These are phyloP conservation scores for Trichoderma koningiopsis DNA, from an alignment of 2,329 filamentous ascomycete species.

Conservation along the genomic window DNA sequence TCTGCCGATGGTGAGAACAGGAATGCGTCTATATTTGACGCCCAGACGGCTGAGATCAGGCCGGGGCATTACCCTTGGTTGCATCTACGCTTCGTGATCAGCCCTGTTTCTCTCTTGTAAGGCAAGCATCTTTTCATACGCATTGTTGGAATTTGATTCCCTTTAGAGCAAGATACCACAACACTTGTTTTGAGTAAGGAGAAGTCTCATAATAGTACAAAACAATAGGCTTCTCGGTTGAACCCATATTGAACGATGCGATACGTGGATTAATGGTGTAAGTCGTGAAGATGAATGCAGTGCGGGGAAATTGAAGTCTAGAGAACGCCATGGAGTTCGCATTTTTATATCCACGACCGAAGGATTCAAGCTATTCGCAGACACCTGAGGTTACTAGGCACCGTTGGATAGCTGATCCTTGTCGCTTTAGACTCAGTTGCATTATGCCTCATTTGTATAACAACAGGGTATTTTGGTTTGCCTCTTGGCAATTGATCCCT, in stretches of 20 bases:
- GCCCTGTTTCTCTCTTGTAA: neutral
- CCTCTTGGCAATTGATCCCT: neutral
- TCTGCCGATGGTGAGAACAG: conserved; percentile 64
- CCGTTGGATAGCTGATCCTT: neutral
- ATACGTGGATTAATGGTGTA: neutral
- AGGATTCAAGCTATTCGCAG: neutral
- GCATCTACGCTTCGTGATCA: conserved; percentile 47
- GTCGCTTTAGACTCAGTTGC: neutral
- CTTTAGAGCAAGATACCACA: conserved; percentile 68
- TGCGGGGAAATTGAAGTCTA: neutral
- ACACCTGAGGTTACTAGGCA: neutral
- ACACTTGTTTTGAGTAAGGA: conserved; percentile 39
- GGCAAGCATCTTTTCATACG: conserved; percentile 44
- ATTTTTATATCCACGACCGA: neutral
- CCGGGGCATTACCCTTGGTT: conserved; percentile 66
- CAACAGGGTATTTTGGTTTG: neutral
- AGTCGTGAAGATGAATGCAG: neutral
- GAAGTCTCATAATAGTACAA: conserved; percentile 19
- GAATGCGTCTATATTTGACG: conserved; percentile 68
- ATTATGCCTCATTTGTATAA: neutral
- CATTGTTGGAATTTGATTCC: conserved; percentile 68
- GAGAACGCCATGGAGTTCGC: neutral
- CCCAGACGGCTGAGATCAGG: conserved; percentile 63
- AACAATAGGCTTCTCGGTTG: conserved; percentile 3
- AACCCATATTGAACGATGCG: neutral